Conservation (phyloP, 345 rosid species). For the Excoecaria agallocha region DNA sequence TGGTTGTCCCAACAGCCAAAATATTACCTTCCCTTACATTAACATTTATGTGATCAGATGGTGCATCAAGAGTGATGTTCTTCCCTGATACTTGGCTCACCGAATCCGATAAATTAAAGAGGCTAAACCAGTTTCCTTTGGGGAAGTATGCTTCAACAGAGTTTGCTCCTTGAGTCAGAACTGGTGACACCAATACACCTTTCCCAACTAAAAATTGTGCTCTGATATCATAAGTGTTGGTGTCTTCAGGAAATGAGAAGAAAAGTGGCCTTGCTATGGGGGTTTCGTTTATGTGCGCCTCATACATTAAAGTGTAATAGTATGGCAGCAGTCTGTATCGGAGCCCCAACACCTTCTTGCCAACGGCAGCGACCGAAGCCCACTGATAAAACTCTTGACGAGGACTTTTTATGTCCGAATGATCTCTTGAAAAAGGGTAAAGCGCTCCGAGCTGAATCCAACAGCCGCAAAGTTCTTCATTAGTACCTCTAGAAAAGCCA, state of each 20-base stretch:
- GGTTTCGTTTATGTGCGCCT: constrained; percentile 52
- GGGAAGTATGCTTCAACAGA: constrained; percentile 62
- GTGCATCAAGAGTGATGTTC: constrained; percentile 44
- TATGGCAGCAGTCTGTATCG: constrained; percentile 65
- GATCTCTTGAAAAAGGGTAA: constrained; percentile 79
- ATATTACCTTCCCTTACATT: constrained; percentile 61
- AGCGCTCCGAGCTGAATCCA: constrained; percentile 86
- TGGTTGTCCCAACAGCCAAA: no score
- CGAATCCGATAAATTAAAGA: constrained; percentile 53
- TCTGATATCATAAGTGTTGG: constrained; percentile 43
- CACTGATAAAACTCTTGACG: constrained; percentile 71
- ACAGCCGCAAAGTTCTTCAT: constrained; percentile 62
- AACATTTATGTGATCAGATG: constrained; percentile 52
- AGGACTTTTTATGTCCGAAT: constrained; percentile 25
- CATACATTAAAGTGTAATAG: constrained; percentile 65
- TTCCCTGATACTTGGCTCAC: constrained; percentile 35
- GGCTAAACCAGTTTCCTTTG: constrained; percentile 63
- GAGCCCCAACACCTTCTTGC: constrained; percentile 55
- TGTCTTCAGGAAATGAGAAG: constrained; percentile 64
- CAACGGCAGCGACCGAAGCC: constrained; percentile 66
- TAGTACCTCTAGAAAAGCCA: constrained; percentile 50
- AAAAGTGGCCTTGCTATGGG: constrained; percentile 80
- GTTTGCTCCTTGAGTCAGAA: constrained; percentile 30
- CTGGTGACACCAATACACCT: constrained; percentile 65
- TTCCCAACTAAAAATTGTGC: constrained; percentile 58